Evolutionary conservation across 2,329 filamentous ascomycete genomes (phyloP), one percentile per base, ranked within the genome.

Genomic region (Claviceps spartinae): DNA sequence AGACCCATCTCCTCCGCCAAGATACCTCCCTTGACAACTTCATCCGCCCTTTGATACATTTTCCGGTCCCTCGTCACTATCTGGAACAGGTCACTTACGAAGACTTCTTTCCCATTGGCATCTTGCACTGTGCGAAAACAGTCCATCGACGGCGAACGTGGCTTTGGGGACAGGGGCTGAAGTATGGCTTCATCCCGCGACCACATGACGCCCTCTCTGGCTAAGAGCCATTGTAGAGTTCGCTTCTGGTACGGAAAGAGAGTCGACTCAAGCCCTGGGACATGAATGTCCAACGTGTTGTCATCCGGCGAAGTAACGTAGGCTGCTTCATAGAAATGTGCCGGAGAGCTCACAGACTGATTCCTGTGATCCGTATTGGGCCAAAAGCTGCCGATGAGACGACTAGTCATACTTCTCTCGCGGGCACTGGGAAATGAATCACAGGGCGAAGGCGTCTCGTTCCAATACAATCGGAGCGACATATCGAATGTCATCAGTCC

Each of bases 1-100:
- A 91, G 70, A 0, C 86, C 86, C 86, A 91, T 91, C 64, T 91
- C 86, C 61, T 91, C 86, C 0, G 85, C 81, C 5, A 91, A 69
- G 47, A 88, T 82, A 0, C 85, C 85, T 13, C 81, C 79, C 46
- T 66, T 73, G 11, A 79, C 53, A 0, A 59, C 56, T n/a, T 63
- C 61, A 49, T 77, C 67, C 22, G 64, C 54, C 45, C 68, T 62
- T 37, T 65, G 63, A 51, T 79, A 80, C 2, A 67, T 60, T 0
- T 61, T 54, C 8, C 71, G 54, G 59, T 84, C 72, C 40, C 69
- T 69, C 1, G 78, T 74, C 4, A 82, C 70, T 14, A 79, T 66
- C 26, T 83, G 79, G 49, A 83, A 79, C 0, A 87, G 66, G 51
- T 81, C 73, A 60, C 83, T 89, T 41, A 83, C 64, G 61, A 75